Evolutionary conservation across 2,329 filamentous ascomycete species (phyloP).

Genomic region (Fusarium pseudograminearum): DNA sequence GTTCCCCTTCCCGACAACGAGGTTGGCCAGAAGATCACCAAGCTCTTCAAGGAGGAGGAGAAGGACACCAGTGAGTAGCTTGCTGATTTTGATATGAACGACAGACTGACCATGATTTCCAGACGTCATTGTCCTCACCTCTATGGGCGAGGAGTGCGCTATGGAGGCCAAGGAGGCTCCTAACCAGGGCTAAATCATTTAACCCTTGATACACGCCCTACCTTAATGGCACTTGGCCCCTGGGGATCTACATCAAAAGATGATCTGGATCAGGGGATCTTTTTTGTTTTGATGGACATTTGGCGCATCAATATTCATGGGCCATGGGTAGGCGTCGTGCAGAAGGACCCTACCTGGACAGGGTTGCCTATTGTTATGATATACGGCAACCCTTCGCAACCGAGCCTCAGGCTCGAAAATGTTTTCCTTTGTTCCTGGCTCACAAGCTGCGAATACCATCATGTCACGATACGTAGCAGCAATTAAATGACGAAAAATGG

Average conservation of each 20-base stretch:
- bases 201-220: conserved; percentile 39
- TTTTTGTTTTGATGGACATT: conserved; percentile 52
- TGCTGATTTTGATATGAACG: background rate
- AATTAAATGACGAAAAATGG: conserved; percentile 52
- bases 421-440: conserved; percentile 56
- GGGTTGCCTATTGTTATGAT: conserved; percentile 56
- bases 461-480: conserved; percentile 51
- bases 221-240: conserved; percentile 46
- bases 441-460: conserved; percentile 50
- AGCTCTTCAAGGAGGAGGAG: conserved; percentile 82
- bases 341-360: conserved; percentile 59
- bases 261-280: conserved; percentile 45
- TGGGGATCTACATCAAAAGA: conserved; percentile 41
- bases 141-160: conserved; percentile 95
- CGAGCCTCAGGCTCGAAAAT: conserved; percentile 39
- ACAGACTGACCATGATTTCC: conserved; percentile 30
- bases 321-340: conserved; percentile 57
- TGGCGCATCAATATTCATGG: conserved; percentile 53
- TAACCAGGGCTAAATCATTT: conserved; percentile 49
- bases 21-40: conserved; percentile 85
- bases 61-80: conserved; percentile 89
- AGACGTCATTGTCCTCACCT: conserved; percentile 93
- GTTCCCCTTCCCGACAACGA: conserved; percentile 94
- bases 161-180: conserved; percentile 96
- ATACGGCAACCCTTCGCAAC: conserved; percentile 45